phyloP scores from a whole-genome alignment of 1,284 basidiomycete species.

The Violaceomyces palustris region DNA sequence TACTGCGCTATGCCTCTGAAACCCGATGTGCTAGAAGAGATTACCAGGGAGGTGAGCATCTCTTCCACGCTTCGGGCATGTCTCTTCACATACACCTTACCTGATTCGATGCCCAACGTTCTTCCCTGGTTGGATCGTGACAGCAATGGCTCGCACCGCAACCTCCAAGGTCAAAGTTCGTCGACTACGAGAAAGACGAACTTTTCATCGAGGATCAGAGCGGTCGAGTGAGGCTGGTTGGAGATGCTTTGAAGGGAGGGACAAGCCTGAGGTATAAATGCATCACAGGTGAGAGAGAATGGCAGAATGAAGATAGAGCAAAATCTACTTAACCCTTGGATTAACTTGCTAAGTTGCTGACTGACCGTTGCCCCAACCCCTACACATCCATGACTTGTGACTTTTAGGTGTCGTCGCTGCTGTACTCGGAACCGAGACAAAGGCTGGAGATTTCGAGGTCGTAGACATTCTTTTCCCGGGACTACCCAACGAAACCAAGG shows the following conservation, averaged over 20 bases:
- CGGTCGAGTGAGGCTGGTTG: slow-evolving; percentile 81
- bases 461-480: slow-evolving; percentile 83
- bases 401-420: slow-evolving; percentile 83
- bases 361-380: background rate
- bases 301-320: too few relatives aligned
- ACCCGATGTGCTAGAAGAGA: slow-evolving; percentile 90
- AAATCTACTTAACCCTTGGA: too few relatives aligned
- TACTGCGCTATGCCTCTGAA: slow-evolving; percentile 98
- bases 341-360: too few relatives aligned
- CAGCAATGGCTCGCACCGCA: slow-evolving; percentile 86
- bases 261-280: slow-evolving; percentile 20
- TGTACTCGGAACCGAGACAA: slow-evolving; percentile 81
- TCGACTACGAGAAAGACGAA: slow-evolving; percentile 68
- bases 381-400: too few relatives aligned
- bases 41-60: slow-evolving; percentile 73
- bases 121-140: too few relatives aligned
- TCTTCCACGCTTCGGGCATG: background rate
- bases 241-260: slow-evolving; percentile 56
- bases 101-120: background rate
- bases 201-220: slow-evolving; percentile 93
- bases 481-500: slow-evolving; percentile 7
- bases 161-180: slow-evolving; percentile 49
- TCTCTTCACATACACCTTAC: background rate
- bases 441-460: slow-evolving; percentile 86
- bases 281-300: slow-evolving; percentile 30